These are phyloP conservation scores for Blastobotrys robertii DNA, from an alignment of 805 yeast genomes.

Conservation along the genomic window DNA sequence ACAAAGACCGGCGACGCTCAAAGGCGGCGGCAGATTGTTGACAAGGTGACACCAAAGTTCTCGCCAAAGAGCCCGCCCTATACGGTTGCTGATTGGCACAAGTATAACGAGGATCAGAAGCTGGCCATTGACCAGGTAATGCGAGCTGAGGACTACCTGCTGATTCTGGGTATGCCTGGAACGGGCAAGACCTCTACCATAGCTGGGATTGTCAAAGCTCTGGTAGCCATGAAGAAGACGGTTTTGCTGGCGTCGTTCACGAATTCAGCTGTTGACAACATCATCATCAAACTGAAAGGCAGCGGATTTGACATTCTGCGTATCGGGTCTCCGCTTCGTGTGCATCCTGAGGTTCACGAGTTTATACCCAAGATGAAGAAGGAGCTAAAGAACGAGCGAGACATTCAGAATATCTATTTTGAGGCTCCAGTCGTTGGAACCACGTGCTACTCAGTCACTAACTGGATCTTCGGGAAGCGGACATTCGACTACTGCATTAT, in stretches of 20 bases:
- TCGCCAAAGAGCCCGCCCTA: slow-evolving; percentile 2
- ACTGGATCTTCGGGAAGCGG: slow-evolving; percentile 46
- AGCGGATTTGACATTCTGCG: slow-evolving; percentile 45
- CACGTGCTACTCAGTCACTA: slow-evolving; percentile 72
- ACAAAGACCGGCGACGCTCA: slow-evolving; percentile 35
- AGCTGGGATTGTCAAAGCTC: slow-evolving; percentile 54
- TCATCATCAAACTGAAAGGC: slow-evolving; percentile 57
- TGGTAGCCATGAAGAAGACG: slow-evolving; percentile 52
- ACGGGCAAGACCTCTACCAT: slow-evolving; percentile 93
- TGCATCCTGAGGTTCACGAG: slow-evolving; percentile 52
- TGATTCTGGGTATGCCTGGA: slow-evolving; percentile 96
- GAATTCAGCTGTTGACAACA: slow-evolving; percentile 93
- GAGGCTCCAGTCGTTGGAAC: slow-evolving; percentile 73
- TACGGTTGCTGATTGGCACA: slow-evolving; percentile 11
- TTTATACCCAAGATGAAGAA: slow-evolving; percentile 35
- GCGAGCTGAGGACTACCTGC: slow-evolving; percentile 60
- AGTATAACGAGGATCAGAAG: slow-evolving; percentile 63
- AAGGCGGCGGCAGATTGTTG: slow-evolving; percentile 42
- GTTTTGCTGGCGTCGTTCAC: slow-evolving; percentile 81
- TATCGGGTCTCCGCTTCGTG: slow-evolving; percentile 47
- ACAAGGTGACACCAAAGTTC: slow-evolving; percentile 40
- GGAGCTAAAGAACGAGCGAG: slow-evolving; percentile 33
- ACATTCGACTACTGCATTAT: slow-evolving; percentile 86
- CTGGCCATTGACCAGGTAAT: slow-evolving; percentile 59
- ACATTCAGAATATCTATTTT: slow-evolving; percentile 39